Percentiles rank a stretch among this genome's conserved stretches.
These are phyloP conservation scores for Penicillium psychrosexuale DNA, from an alignment of 2,329 filamentous ascomycete species.

Conservation along the genomic window DNA sequence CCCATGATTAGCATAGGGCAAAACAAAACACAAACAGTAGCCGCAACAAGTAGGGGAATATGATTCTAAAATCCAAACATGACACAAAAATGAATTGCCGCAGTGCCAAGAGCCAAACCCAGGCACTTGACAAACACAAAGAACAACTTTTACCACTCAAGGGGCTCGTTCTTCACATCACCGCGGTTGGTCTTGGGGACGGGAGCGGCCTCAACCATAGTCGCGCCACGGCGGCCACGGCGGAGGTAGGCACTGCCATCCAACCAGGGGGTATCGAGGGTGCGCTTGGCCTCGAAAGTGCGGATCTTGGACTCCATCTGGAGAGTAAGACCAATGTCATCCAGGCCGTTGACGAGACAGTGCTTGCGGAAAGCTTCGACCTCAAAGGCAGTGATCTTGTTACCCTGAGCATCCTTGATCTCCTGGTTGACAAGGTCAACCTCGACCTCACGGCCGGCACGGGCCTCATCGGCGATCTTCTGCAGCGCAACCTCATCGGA, in stretches of 20 bases:
- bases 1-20: slow-evolving; percentile 12
- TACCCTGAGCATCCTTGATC: slow-evolving; percentile 72
- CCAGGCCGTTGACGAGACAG: slow-evolving; percentile 86
- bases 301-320: slow-evolving; percentile 86
- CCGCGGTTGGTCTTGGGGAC: slow-evolving; percentile 88
- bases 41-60: slow-evolving; percentile 21
- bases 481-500: slow-evolving; percentile 64
- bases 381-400: slow-evolving; percentile 73
- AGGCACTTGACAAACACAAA: slow-evolving; percentile 10
- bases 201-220: slow-evolving; percentile 63
- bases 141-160: slow-evolving; percentile 70
- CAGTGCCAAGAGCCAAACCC: slow-evolving; percentile 10
- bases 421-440: slow-evolving; percentile 82
- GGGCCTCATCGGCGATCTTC: slow-evolving; percentile 71
- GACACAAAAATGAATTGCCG: slow-evolving; percentile 6
- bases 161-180: slow-evolving; percentile 75
- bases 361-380: slow-evolving; percentile 94
- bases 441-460: slow-evolving; percentile 78
- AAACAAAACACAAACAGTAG: slow-evolving; percentile 9
- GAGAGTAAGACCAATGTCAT: slow-evolving; percentile 94
- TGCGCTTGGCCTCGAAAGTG: slow-evolving; percentile 75
- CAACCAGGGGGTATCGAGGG: slow-evolving; percentile 80
- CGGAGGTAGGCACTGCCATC: slow-evolving; percentile 80
- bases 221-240: slow-evolving; percentile 52
- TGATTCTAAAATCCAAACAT: slow-evolving; percentile 14